These are phyloP conservation scores for Lepiota subincarnata DNA, from an alignment of 768 basidiomycete genomes.

Conservation along the genomic window DNA sequence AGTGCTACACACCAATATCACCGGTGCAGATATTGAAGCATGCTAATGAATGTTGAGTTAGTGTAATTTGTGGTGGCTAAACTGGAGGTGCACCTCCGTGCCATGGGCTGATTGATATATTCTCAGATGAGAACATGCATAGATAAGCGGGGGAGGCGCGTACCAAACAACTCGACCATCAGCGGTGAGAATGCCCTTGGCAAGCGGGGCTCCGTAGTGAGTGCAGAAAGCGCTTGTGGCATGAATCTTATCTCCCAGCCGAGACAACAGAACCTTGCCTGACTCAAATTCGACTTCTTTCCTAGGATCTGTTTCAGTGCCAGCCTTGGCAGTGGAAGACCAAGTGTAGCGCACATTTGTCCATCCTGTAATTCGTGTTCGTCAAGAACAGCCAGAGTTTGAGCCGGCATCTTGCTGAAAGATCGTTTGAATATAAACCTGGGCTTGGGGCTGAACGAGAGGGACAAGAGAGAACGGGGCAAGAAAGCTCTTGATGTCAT, in stretches of 20 bases:
- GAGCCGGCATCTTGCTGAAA: slow-evolving; percentile 37
- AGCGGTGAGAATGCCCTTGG: slow-evolving; percentile 74
- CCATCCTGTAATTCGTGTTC: slow-evolving; percentile 60
- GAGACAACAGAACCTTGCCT: slow-evolving; percentile 74
- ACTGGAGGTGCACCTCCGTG: slow-evolving; percentile 62
- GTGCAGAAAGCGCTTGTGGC: slow-evolving; percentile 86
- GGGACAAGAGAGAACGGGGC: neutral
- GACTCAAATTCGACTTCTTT: slow-evolving; percentile 79
- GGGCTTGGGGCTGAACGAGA: neutral
- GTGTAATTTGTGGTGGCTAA: neutral
- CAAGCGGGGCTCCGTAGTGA: slow-evolving; percentile 87
- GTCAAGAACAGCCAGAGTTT: slow-evolving; percentile 55
- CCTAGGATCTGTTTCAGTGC: slow-evolving; percentile 35
- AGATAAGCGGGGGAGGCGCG: slow-evolving; percentile 18
- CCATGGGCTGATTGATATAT: slow-evolving; percentile 56
- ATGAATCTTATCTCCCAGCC: slow-evolving; percentile 68
- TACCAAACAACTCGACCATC: slow-evolving; percentile 81
- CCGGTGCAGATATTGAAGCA: slow-evolving; percentile 87
- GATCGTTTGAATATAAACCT: neutral
- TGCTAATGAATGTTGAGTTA: slow-evolving; percentile 37
- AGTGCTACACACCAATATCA: slow-evolving; percentile 56
- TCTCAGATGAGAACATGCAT: neutral
- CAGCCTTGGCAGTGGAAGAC: neutral
- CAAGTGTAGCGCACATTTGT: slow-evolving; percentile 42
- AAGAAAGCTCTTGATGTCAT: slow-evolving; percentile 9